Evolutionary conservation across 2,329 filamentous ascomycete genomes (phyloP), one percentile per base, ranked within the genome.

Genomic region (Sporothrix brunneoviolacea): DNA sequence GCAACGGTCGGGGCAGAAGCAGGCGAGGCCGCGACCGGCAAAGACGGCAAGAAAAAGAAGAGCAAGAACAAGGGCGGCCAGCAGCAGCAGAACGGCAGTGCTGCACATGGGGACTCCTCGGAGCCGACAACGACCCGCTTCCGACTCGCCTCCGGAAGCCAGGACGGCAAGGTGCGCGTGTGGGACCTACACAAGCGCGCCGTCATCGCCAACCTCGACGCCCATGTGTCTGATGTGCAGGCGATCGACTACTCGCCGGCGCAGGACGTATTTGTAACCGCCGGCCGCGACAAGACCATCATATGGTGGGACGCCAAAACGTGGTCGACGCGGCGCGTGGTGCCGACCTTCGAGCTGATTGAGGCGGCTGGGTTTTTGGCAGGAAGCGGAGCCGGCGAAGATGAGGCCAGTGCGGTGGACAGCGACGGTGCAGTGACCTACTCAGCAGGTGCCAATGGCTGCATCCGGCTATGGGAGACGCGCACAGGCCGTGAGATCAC

Each of bases 141-240:
- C 64, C 77, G 89, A 41, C 76, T 98, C 15, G 91, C 90, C 5
- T 94, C 90, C 30, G 93, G 91, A 55, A 90, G 87, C 54, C 94
- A 98, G 66, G 91, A 97, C 64, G 93, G 93, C 28, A 94, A 91
- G 62, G 79, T 98, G 48, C 79, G 88, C 18, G 79, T 98, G 19
- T 98, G 91, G 88, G 88, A 97, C 69, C 70, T 98, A 52, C 83
- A 91, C 68, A 94, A 88, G 70, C 80, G 88, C 50, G 87, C 80
- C 56, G 83, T 84, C 53, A 74, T 88, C 19, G 86, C 88, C 18
- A 82, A 83, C 16, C 73, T 95, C 28, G 90, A 97, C 54, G 93
- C 90, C 1, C 94, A 98, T 64, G 90, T 95, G 19, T 97, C 93
- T 9, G 88, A 97, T 58, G 88, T 98, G n/a, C 84, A 90, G 58